Evolutionary conservation across 202 grass and related monocot genomes (phyloP).

Genomic region (Zoysia matrella): DNA sequence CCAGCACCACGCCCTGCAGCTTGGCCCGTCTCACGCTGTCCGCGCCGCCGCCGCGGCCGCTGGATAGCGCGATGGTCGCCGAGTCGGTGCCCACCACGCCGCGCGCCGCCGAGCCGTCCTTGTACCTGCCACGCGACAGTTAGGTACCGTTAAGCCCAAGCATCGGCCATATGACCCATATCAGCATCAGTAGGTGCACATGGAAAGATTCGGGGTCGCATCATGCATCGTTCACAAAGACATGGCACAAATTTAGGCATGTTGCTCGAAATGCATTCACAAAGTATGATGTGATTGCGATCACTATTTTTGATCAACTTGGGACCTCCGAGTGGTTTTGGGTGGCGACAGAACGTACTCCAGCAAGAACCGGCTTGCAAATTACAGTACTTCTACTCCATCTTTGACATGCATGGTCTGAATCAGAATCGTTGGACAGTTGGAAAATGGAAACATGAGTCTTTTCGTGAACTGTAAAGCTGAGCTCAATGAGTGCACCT

Average conservation of each 20-base stretch:
- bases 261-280: background rate
- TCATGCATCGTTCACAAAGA: no score
- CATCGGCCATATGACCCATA: background rate
- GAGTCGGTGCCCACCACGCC: constrained; percentile 79
- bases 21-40: constrained; percentile 42
- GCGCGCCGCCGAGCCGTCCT: constrained; percentile 60
- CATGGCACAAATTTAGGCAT: background rate
- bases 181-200: constrained; percentile 1
- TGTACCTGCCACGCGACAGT: constrained; percentile 61
- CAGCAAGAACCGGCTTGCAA: constrained; percentile 28
- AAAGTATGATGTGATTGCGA: background rate
- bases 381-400: background rate
- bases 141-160: constrained; percentile 5
- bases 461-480: constrained; percentile 52
- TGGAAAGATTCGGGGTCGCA: constrained; percentile 33
- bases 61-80: constrained; percentile 55
- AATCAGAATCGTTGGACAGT: constrained; percentile 30
- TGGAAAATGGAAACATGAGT: constrained; percentile 30
- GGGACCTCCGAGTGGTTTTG: background rate
- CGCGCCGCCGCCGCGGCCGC: background rate
- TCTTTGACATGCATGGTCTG: background rate
- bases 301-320: background rate
- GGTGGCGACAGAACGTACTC: background rate
- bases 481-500: constrained; percentile 1
- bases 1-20: constrained; percentile 70